Evolutionary conservation across 1,284 basidiomycete genomes (phyloP).

Genomic region (Irpex rosettiformis): DNA sequence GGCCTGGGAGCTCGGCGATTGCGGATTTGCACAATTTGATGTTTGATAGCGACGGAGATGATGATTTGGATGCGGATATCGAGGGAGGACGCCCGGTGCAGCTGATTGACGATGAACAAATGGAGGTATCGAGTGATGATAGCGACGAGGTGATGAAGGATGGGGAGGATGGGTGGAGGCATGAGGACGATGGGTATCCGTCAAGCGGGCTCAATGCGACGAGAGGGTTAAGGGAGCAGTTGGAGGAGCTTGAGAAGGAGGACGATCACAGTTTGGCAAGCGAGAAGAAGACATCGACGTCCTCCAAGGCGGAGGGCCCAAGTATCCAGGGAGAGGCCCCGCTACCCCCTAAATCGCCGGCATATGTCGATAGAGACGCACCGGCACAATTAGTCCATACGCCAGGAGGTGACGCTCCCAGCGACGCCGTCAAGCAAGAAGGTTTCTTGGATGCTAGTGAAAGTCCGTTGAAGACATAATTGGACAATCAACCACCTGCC

Average conservation of each 20-base stretch:
- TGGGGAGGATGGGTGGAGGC: constrained; percentile 10
- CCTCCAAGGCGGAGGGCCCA: constrained; percentile 15
- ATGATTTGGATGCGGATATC: constrained; percentile 41
- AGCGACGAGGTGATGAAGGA: constrained; percentile 7
- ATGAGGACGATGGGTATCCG: constrained; percentile 25
- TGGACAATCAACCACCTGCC: neutral
- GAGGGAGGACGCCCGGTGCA: neutral
- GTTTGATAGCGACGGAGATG: constrained; percentile 53
- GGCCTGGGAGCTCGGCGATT: constrained; percentile 46
- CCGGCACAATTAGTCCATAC: neutral
- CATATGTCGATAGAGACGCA: constrained; percentile 24
- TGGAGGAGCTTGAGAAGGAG: constrained; percentile 57
- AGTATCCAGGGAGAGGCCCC: constrained; percentile 42
- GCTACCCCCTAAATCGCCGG: constrained; percentile 39
- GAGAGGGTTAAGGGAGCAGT: constrained; percentile 52
- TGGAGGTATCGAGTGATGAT: constrained; percentile 17
- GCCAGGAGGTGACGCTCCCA: constrained; percentile 51
- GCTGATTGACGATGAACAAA: constrained; percentile 35
- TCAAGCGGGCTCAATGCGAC: constrained; percentile 35
- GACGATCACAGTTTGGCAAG: constrained; percentile 9
- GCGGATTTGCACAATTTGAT: constrained; percentile 34
- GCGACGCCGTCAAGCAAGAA: constrained; percentile 58
- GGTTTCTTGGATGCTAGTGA: constrained; percentile 74
- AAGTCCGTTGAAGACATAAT: constrained; percentile 54
- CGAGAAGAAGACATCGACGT: constrained; percentile 16